Evolutionary conservation across 495 filamentous ascomycete species (phyloP).

Genomic region (Neurospora sp.): DNA sequence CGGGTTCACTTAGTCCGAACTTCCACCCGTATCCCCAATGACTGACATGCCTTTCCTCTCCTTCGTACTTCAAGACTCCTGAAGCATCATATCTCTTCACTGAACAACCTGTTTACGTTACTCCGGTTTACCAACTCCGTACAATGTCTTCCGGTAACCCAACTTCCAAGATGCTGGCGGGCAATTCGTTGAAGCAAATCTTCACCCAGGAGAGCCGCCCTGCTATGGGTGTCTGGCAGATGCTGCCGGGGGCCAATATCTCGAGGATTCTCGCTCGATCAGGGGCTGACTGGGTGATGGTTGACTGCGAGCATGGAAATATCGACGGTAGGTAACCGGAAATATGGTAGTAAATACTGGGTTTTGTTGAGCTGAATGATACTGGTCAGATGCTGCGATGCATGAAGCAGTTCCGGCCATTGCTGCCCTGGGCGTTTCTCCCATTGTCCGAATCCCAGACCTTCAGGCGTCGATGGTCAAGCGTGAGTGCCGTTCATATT

Average conservation of each 20-base stretch:
- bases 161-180: constrained; percentile 46
- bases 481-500: constrained; percentile 35
- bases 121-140: not conserved
- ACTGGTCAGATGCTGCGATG: constrained; percentile 56
- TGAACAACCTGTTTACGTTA: not conserved
- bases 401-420: constrained; percentile 72
- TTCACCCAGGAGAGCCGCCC: constrained; percentile 45
- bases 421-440: constrained; percentile 54
- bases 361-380: constrained; percentile 3
- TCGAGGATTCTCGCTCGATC: constrained; percentile 57
- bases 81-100: not conserved
- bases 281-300: constrained; percentile 64
- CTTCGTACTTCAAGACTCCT: not conserved
- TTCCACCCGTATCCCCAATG: constrained; percentile 1
- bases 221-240: constrained; percentile 62
- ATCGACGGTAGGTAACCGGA: constrained; percentile 49
- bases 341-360: not conserved
- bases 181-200: constrained; percentile 52
- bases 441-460: constrained; percentile 57
- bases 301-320: constrained; percentile 73
- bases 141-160: constrained; percentile 5
- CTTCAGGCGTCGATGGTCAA: constrained; percentile 63
- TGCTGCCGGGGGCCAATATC: constrained; percentile 63
- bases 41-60: not conserved
- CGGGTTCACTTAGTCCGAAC: not conserved